phyloP scores from a whole-genome alignment of 495 filamentous ascomycete species.

The Neurospora cerealis region DNA sequence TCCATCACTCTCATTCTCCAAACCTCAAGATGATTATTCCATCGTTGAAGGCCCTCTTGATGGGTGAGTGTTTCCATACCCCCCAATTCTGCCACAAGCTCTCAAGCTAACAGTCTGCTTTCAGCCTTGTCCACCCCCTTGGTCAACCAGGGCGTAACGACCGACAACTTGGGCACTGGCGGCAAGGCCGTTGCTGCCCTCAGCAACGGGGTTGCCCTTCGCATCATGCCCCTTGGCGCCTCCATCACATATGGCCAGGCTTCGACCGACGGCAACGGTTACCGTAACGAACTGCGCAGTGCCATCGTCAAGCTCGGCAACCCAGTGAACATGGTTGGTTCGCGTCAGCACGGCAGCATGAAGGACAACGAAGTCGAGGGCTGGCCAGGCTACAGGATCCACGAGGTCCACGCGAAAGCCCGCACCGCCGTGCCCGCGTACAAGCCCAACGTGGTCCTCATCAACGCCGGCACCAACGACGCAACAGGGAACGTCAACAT shows the following conservation, averaged over 20 bases:
- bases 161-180: slow-evolving; percentile 9
- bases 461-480: slow-evolving; percentile 43
- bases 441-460: slow-evolving; percentile 40
- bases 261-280: slow-evolving; percentile 28
- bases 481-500: slow-evolving; percentile 19
- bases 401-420: slow-evolving; percentile 30
- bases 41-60: slow-evolving; percentile 1
- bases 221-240: slow-evolving; percentile 45
- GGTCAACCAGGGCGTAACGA: slow-evolving; percentile 13
- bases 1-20: background rate
- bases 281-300: slow-evolving; percentile 20
- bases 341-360: slow-evolving; percentile 35
- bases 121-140: slow-evolving; percentile 19
- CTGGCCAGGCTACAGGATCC: slow-evolving; percentile 37
- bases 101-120: background rate
- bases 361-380: slow-evolving; percentile 44
- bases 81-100: background rate
- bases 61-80: background rate
- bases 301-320: slow-evolving; percentile 20
- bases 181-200: slow-evolving; percentile 10
- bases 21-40: slow-evolving; percentile 5
- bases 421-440: slow-evolving; percentile 14
- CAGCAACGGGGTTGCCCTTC: slow-evolving; percentile 21
- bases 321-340: slow-evolving; percentile 43
- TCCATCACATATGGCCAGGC: slow-evolving; percentile 43